A percentile compares a stretch with the other conserved stretches of the same genome.
Evolutionary conservation across 495 filamentous ascomycete genomes (phyloP).

Genomic region (Tuber calosporum): DNA sequence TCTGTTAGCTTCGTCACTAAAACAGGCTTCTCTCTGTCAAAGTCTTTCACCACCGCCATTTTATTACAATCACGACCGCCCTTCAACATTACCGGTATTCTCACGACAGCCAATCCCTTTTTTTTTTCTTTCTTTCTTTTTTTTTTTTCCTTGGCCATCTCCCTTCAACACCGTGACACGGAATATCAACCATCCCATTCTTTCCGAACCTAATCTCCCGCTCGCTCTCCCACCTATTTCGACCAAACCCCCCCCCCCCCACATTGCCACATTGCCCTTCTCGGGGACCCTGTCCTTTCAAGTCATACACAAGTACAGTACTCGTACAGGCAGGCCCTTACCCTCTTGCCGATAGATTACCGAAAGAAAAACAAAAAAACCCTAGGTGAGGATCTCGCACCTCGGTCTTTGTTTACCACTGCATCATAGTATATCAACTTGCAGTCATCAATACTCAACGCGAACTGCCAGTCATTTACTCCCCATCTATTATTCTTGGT

Average conservation of each 20-base stretch:
- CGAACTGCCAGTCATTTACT: not conserved
- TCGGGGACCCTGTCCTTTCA: constrained; percentile 3
- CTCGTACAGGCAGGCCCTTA: not conserved
- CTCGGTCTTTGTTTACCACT: not conserved
- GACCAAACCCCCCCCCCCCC: not conserved
- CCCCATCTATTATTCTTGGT: not conserved
- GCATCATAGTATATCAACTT: not conserved
- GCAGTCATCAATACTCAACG: not conserved
- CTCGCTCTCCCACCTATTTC: not conserved
- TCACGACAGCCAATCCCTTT: not conserved
- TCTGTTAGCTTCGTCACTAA: not conserved
- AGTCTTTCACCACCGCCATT: constrained; percentile 1
- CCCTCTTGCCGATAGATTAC: not conserved
- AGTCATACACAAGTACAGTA: not conserved
- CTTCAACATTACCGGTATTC: not conserved
- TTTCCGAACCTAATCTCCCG: constrained; percentile 1
- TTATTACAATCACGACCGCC: not conserved
- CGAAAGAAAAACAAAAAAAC: constrained; percentile 1
- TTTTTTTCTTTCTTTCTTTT: not conserved
- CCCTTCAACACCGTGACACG: constrained; percentile 2
- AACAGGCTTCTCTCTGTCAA: not conserved
- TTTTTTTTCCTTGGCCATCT: not conserved
- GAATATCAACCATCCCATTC: constrained; percentile 1
- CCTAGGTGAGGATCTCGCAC: not conserved
- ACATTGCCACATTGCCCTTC: constrained; percentile 2